Base-by-base conservation (phyloP, 1,284 basidiomycete genomes). In the Rhodotorula sp. region DNA sequence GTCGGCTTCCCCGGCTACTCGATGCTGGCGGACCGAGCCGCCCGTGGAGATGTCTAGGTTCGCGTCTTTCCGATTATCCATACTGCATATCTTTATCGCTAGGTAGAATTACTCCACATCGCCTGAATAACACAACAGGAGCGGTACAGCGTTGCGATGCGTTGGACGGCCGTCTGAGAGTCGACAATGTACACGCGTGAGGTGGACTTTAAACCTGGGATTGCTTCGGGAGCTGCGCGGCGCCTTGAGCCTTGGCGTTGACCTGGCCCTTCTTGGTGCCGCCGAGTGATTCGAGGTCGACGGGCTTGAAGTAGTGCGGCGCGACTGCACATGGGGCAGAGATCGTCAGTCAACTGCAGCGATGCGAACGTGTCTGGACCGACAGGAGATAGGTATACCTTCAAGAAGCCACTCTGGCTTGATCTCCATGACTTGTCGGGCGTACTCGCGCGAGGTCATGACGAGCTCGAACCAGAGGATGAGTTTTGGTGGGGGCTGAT, bases 371-470 rank as follows among this genome's bases (percentile, higher is more conserved):
- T 46, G 54, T 45, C 51, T 57, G 37, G 10, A 54, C 45, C 58
- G 56, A 68, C 37, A 59, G 42, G 26, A 14, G 67, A 2, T 61
- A 18, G 10, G 83, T 87, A 74, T 67, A 89, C 91, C 90, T 85
- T 98, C 94, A 62, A 96, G 81, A 59, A 99, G 81, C 95, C 95
- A 98, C 55, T 87, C 82, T 1, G 94, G 90, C 79, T 96, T 95
- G 79, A 99, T 97, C 78, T 96, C 93, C 93, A 98, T 98, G 55
- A 94, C 86, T 85, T 97, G 94, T 68, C 93, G 88, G 79, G 82
- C 83, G 77, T 82, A 85, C 76, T 86, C 84, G 76, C 85, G 85
- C 60, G 80, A 82, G 18, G 85, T 86, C 66, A 86, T 81, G 6
- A 86, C 85, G 30, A 96, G 85, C 81, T 99, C 96, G 79, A 97